phyloP scores from a whole-genome alignment of 1,284 basidiomycete species.

The Boletellus deceptivus region DNA sequence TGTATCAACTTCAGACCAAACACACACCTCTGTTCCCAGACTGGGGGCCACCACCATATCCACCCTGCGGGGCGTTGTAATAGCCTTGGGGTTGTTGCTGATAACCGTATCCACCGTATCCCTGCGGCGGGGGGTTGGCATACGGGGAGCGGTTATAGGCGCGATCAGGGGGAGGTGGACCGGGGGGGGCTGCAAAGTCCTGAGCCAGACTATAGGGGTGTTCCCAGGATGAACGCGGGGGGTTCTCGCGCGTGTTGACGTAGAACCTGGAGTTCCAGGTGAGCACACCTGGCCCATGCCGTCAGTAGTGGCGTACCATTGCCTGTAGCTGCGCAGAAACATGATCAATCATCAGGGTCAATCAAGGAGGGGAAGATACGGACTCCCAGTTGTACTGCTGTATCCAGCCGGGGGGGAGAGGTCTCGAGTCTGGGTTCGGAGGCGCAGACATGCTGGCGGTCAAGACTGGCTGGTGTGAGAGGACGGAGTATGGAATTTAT shows the following conservation, averaged over 20 bases:
- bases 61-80: conserved; percentile 16
- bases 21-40: conserved; percentile 21
- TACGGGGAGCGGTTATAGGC: conserved; percentile 34
- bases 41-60: conserved; percentile 11
- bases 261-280: conserved; percentile 55
- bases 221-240: conserved; percentile 63
- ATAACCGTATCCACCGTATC: conserved; percentile 26
- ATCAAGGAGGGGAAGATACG: conserved; percentile 30
- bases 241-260: conserved; percentile 58
- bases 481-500: conserved; percentile 27
- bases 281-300: neutral
- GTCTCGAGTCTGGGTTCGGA: conserved; percentile 59
- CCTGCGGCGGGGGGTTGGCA: conserved; percentile 19
- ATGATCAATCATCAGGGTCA: conserved; percentile 23
- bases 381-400: conserved; percentile 67
- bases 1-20: neutral
- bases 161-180: conserved; percentile 29
- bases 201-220: conserved; percentile 56
- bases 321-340: conserved; percentile 50
- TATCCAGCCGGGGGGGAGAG: conserved; percentile 67
- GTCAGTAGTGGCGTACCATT: conserved; percentile 49
- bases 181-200: conserved; percentile 43
- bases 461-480: conserved; percentile 10
- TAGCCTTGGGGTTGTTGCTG: conserved; percentile 24
- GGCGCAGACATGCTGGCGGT: conserved; percentile 43